Conservation (phyloP, 1,284 basidiomycete genomes). For the Tremellales sp. region DNA sequence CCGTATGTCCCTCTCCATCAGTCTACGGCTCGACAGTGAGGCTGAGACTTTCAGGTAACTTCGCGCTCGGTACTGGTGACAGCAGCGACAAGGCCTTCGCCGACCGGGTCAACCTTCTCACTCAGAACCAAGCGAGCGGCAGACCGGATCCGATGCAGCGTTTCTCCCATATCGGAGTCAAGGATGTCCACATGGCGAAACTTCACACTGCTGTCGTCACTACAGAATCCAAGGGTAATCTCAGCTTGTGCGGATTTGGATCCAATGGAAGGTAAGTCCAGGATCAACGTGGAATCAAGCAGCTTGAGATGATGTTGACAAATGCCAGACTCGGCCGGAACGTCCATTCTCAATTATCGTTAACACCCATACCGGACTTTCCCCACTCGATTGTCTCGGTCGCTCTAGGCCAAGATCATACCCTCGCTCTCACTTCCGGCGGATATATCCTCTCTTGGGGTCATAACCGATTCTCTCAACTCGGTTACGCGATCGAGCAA, state of each 20-base stretch:
- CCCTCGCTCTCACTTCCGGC: constrained; percentile 70
- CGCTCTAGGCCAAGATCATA: constrained; percentile 91
- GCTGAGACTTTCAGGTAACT: constrained; percentile 54
- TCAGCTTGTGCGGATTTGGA: constrained; percentile 81
- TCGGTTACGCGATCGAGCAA: constrained; percentile 80
- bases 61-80: constrained; percentile 76
- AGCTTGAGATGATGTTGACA: constrained; percentile 4
- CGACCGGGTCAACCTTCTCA: constrained; percentile 62
- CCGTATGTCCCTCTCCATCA: constrained; percentile 46
- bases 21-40: not conserved
- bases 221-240: constrained; percentile 64
- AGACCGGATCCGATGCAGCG: constrained; percentile 38
- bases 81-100: constrained; percentile 73
- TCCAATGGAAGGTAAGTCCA: constrained; percentile 63
- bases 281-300: constrained; percentile 5
- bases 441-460: constrained; percentile 92
- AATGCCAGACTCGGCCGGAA: constrained; percentile 70
- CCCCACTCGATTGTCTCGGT: constrained; percentile 59
- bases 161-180: constrained; percentile 57
- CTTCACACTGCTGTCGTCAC: constrained; percentile 78
- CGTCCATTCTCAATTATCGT: constrained; percentile 72
- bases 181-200: constrained; percentile 71
- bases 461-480: constrained; percentile 75
- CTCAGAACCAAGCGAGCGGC: constrained; percentile 50
- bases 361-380: constrained; percentile 62